phyloP scores from a whole-genome alignment of 2,329 filamentous ascomycete genomes.

The Alternaria metachromatica region DNA sequence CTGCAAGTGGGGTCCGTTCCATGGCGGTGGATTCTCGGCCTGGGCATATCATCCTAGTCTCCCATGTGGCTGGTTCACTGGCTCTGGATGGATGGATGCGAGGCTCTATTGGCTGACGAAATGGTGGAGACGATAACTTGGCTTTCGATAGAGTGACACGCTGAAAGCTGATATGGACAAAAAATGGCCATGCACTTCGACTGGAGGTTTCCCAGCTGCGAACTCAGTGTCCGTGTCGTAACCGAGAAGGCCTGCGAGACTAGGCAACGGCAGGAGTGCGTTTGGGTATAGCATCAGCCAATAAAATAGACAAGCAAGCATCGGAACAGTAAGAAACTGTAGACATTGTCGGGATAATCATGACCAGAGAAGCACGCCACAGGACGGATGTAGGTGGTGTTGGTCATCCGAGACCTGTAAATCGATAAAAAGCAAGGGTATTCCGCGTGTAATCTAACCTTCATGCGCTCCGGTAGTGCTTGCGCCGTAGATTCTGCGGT shows the following conservation, averaged over 20 bases:
- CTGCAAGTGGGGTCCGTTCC: background rate
- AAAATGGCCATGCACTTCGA: background rate
- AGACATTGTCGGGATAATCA: background rate
- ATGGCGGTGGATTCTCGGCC: background rate
- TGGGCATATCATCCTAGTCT: background rate
- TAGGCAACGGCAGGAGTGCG: background rate
- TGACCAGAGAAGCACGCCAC: background rate
- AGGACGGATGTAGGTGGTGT: background rate
- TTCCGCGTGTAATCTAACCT: constrained; percentile 9
- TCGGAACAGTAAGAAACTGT: background rate
- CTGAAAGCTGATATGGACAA: background rate
- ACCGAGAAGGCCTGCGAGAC: background rate
- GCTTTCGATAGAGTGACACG: background rate
- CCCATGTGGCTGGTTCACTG: background rate
- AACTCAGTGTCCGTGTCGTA: constrained; percentile 15
- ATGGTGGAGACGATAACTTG: constrained; percentile 2
- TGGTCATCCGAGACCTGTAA: background rate
- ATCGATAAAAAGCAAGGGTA: background rate
- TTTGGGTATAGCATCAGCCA: background rate
- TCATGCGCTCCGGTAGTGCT: constrained; percentile 19
- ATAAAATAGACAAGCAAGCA: background rate
- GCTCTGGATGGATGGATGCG: background rate
- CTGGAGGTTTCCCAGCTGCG: constrained; percentile 8
- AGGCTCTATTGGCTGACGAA: constrained; percentile 9
- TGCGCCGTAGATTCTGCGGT: constrained; percentile 14